These are phyloP conservation scores for Diaporthe destruens DNA, from an alignment of 2,329 filamentous ascomycete species.

Conservation along the genomic window DNA sequence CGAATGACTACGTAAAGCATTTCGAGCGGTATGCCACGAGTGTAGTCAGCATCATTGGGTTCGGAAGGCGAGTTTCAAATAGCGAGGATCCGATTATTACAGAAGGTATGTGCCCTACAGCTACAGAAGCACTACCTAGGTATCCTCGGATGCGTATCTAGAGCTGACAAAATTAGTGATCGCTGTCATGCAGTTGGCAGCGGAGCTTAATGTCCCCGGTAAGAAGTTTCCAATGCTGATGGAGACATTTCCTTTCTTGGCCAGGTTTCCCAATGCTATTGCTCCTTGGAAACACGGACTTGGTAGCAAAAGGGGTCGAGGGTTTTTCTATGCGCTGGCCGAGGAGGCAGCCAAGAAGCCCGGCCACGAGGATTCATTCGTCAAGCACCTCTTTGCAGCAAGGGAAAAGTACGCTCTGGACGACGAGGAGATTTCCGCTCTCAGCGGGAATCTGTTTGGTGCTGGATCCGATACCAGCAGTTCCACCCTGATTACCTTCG, in stretches of 20 bases:
- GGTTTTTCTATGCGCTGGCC: constrained; percentile 66
- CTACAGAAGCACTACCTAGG: neutral
- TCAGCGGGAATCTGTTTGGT: constrained; percentile 63
- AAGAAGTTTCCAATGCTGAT: constrained; percentile 69
- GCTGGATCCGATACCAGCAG: constrained; percentile 64
- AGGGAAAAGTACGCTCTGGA: constrained; percentile 59
- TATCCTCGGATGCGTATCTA: neutral
- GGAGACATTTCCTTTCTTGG: constrained; percentile 65
- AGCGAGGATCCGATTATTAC: constrained; percentile 69
- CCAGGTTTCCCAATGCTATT: constrained; percentile 61
- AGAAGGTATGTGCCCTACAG: constrained; percentile 49
- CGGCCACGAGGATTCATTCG: constrained; percentile 55
- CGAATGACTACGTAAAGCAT: constrained; percentile 63
- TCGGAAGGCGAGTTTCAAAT: constrained; percentile 64
- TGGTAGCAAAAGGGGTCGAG: constrained; percentile 59
- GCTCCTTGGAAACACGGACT: constrained; percentile 64
- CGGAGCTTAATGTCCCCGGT: constrained; percentile 65
- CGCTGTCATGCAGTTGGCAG: constrained; percentile 68
- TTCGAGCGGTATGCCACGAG: constrained; percentile 67
- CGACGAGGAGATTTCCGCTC: constrained; percentile 58
- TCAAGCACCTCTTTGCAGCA: constrained; percentile 62
- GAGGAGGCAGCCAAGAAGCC: constrained; percentile 60
- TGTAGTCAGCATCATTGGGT: constrained; percentile 68
- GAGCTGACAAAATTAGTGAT: constrained; percentile 55
- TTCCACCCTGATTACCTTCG: constrained; percentile 59